Evolutionary conservation across 78 protist genomes (phyloP).

Genomic region (Anaeramoeba flamelloides): DNA sequence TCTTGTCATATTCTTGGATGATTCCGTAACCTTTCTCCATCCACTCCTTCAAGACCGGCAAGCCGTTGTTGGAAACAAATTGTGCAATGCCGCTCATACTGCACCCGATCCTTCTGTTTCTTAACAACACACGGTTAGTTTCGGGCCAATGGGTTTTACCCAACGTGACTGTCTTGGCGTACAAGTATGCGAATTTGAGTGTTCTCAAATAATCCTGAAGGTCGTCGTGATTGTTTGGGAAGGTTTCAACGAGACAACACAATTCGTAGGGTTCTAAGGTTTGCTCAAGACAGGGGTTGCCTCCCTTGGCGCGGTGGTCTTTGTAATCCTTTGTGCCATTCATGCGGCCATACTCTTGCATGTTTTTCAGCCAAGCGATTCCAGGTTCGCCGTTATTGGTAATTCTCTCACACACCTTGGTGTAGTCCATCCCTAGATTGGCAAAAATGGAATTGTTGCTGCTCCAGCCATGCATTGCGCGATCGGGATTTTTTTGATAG

Average conservation of each 20-base stretch:
- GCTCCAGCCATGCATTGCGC: constrained; percentile 55
- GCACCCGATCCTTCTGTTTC: constrained; percentile 70
- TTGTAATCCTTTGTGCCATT: constrained; percentile 1
- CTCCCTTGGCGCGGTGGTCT: constrained; percentile 46
- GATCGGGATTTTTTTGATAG: constrained; percentile 52
- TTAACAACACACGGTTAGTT: constrained; percentile 41
- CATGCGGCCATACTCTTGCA: constrained; percentile 56
- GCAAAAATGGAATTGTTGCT: constrained; percentile 57
- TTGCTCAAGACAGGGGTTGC: constrained; percentile 74
- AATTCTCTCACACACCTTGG: constrained; percentile 17
- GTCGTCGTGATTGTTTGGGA: constrained; percentile 39
- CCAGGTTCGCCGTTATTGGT: constrained; percentile 77
- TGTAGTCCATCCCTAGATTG: constrained; percentile 60
- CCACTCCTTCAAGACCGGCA: constrained; percentile 38
- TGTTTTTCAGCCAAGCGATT: constrained; percentile 66
- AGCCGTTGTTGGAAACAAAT: constrained; percentile 25
- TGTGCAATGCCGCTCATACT: constrained; percentile 70
- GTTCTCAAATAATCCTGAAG: constrained; percentile 46
- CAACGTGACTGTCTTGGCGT: constrained; percentile 72
- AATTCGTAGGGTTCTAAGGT: constrained; percentile 66
- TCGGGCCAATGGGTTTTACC: constrained; percentile 64
- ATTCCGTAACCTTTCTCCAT: constrained; percentile 38
- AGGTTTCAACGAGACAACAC: constrained; percentile 72
- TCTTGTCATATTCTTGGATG: constrained; percentile 16
- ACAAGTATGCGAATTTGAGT: constrained; percentile 43